These are phyloP conservation scores for Leccinum pellstonianum DNA, from an alignment of 768 basidiomycete species.

Conservation along the genomic window DNA sequence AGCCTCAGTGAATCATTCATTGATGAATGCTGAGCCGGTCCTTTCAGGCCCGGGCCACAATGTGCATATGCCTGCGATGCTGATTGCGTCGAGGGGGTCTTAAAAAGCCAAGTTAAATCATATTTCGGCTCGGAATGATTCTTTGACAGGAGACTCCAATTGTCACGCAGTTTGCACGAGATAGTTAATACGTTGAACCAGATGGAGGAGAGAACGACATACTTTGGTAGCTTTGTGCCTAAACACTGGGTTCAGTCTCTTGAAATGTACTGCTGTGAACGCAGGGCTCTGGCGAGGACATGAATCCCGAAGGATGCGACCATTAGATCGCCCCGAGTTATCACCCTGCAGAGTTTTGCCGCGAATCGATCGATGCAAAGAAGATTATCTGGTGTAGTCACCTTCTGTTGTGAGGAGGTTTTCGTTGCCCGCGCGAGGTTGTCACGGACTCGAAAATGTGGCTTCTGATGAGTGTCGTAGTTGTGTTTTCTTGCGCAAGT, in stretches of 20 bases:
- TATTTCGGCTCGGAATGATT: slow-evolving; percentile 43
- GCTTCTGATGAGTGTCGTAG: slow-evolving; percentile 39
- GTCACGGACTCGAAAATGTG: slow-evolving; percentile 44
- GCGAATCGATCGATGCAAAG: neutral
- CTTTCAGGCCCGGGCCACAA: neutral
- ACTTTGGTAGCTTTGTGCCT: slow-evolving; percentile 56
- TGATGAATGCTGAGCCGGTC: neutral
- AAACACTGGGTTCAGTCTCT: slow-evolving; percentile 47
- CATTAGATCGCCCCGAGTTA: slow-evolving; percentile 18
- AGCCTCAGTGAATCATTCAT: slow-evolving; percentile 40
- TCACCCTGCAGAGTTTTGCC: slow-evolving; percentile 37
- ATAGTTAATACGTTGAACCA: neutral
- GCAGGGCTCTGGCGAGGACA: slow-evolving; percentile 41
- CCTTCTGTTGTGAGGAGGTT: slow-evolving; percentile 55
- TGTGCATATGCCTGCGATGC: slow-evolving; percentile 52
- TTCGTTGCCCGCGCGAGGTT: slow-evolving; percentile 49
- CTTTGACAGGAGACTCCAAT: slow-evolving; percentile 32
- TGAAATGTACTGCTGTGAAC: slow-evolving; percentile 50
- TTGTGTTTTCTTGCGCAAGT: too few species aligned
- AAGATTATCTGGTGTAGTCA: slow-evolving; percentile 19
- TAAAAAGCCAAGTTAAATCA: slow-evolving; percentile 61
- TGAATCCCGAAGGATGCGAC: neutral
- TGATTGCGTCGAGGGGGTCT: slow-evolving; percentile 73
- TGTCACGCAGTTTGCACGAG: slow-evolving; percentile 44
- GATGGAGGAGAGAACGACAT: slow-evolving; percentile 10